Percentiles rank a stretch among this genome's conserved stretches.
These are phyloP conservation scores for Ceratocystis harringtonii DNA, from an alignment of 2,329 filamentous ascomycete species.

Conservation along the genomic window DNA sequence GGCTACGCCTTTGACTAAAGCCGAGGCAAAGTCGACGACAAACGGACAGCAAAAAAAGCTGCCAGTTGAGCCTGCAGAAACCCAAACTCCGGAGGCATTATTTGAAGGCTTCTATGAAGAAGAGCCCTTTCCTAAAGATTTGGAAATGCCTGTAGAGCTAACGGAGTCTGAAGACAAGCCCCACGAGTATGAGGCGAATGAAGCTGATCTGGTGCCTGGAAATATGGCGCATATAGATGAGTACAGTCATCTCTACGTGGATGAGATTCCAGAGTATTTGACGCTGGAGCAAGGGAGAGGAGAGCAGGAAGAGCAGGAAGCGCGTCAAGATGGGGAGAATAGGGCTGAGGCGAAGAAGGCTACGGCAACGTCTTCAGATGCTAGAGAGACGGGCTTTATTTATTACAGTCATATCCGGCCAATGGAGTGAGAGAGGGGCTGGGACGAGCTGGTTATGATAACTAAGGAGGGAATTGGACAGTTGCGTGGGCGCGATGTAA, in stretches of 20 bases:
- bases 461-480: background rate
- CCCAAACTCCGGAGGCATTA: background rate
- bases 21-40: background rate
- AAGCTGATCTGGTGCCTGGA: background rate
- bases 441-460: background rate
- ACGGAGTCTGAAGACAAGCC: background rate
- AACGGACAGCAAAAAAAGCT: background rate
- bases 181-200: background rate
- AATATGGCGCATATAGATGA: background rate
- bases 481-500: background rate
- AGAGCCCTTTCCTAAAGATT: background rate
- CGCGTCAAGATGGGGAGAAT: background rate
- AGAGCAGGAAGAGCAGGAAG: background rate
- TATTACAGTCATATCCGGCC: conserved; percentile 4
- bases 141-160: background rate
- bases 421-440: background rate
- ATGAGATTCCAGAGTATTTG: background rate
- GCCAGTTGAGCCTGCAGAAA: background rate
- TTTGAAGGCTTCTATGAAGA: background rate
- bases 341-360: background rate
- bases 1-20: background rate
- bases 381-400: conserved; percentile 1
- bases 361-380: background rate
- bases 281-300: background rate
- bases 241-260: background rate